A percentile compares a stretch with the other conserved stretches of the same genome.
These are phyloP conservation scores for Corchorus capsularis DNA, from an alignment of 345 rosid species.

Conservation along the genomic window DNA sequence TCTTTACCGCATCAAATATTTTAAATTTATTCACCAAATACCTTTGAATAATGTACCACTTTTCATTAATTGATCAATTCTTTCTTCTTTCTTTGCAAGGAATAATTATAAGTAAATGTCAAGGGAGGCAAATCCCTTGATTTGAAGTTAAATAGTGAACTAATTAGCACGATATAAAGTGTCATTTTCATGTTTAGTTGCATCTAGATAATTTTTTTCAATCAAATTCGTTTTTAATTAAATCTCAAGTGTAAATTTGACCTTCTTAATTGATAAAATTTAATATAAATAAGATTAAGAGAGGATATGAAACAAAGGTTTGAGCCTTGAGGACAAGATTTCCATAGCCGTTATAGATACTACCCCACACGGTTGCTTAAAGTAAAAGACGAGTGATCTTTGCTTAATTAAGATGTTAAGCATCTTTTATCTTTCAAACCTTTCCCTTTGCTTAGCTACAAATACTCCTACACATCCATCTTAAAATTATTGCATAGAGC, in stretches of 20 bases:
- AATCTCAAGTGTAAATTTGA: neutral
- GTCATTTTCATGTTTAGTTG: neutral
- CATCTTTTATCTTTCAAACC: neutral
- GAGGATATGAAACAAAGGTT: neutral
- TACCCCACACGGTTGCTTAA: constrained; percentile 28
- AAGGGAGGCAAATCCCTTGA: constrained; percentile 6
- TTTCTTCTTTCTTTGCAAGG: neutral
- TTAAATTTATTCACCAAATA: neutral
- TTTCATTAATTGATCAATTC: neutral
- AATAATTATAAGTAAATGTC: neutral
- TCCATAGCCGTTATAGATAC: neutral
- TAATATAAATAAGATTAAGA: no score
- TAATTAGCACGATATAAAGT: no score
- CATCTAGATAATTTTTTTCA: no score
- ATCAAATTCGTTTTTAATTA: neutral
- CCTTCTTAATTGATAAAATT: neutral
- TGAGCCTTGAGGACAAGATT: neutral
- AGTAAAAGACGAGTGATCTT: neutral
- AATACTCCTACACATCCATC: neutral
- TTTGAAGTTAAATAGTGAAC: constrained; percentile 11
- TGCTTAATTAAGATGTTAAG: neutral
- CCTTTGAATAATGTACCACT: neutral
- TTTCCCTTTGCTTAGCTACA: neutral
- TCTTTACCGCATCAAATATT: no score
- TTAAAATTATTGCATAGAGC: no score